Base-by-base conservation (phyloP, 1,284 basidiomycete genomes). In the Pseudozyma hubeiensis region DNA sequence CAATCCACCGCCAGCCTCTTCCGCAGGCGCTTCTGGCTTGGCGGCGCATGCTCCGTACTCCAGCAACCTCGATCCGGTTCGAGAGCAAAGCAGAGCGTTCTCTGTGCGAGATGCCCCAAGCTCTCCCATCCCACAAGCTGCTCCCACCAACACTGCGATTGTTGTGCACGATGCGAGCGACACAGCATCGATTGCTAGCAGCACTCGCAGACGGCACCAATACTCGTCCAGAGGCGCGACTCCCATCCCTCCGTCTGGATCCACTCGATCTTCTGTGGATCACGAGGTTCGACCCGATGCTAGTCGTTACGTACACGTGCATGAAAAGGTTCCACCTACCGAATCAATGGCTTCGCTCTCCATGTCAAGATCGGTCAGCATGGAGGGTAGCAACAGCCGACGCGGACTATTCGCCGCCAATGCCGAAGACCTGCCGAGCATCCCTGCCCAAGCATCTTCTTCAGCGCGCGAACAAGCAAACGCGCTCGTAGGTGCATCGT, bases 201-300 rank as follows among this genome's bases (percentile, higher is more conserved):
- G 58, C 51, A 53, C 51, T 17, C 56, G 53, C 11, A 49, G 57
- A 45, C 34, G 58, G 29, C 17, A 43, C 9, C 30, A 45, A n/a
- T 66, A 66, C 45, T 66, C 57, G 7, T 47, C 64, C n/a, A 48
- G 41, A 56, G 64, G 64, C 16, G 64, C 64, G 16, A 48, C 53
- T 16, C 48, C 47, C 8, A 37, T 53, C 29, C 35, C 34, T 16
- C 44, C 37, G 5, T 31, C 58, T 0, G 5, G 11, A 19, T 55
- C 58, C 5, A 39, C 24, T 1, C 16, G 50, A 4, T 53, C 53
- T 10, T 60, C 64, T 4, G 24, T 34, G 1, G 64, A 59, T 14
- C 58, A 24, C 11, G 31, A 47, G 53, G n/a, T 10, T 9, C 37
- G 31, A 11, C 31, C 14, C 9, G 48, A 33, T 8, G 24, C 41